Percentiles rank a stretch among this genome's conserved stretches.
Conservation (phyloP, 345 rosid species). For the Sonneratia caseolaris region DNA sequence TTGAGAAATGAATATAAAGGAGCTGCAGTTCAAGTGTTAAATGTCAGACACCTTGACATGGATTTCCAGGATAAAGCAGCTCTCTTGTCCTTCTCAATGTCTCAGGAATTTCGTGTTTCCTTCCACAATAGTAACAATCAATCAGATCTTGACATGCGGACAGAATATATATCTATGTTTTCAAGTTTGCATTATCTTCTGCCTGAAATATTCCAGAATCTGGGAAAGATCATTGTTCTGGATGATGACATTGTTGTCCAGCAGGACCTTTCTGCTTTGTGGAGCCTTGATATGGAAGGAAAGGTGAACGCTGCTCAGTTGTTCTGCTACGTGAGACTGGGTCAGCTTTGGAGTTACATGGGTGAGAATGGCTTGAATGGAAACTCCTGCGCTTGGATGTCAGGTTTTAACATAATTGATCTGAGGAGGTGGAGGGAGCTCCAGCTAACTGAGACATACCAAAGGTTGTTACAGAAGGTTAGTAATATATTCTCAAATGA, state of each 20-base stretch:
- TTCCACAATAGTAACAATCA: conserved; percentile 26
- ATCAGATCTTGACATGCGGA: conserved; percentile 33
- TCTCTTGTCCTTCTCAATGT: conserved; percentile 38
- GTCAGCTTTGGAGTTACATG: conserved; percentile 47
- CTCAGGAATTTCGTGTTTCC: conserved; percentile 81
- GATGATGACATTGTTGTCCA: conserved; percentile 91
- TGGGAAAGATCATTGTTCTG: conserved; percentile 62
- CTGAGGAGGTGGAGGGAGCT: conserved; percentile 65
- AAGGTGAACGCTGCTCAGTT: conserved; percentile 72
- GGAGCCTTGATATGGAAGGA: conserved; percentile 70
- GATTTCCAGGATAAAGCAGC: conserved; percentile 28
- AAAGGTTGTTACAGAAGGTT: conserved; percentile 48
- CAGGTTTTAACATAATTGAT: conserved; percentile 82
- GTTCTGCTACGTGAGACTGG: conserved; percentile 57
- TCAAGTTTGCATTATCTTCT: conserved; percentile 74
- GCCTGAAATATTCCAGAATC: conserved; percentile 54
- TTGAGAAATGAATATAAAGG: conserved; percentile 50
- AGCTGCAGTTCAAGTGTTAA: conserved; percentile 57
- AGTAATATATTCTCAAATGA: not conserved
- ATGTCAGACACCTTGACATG: conserved; percentile 47
- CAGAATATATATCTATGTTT: conserved; percentile 64
- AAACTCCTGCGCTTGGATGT: conserved; percentile 76
- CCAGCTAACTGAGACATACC: conserved; percentile 45
- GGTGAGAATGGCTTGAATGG: conserved; percentile 28
- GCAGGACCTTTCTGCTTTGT: conserved; percentile 62